Conservation (phyloP, 306 rosid species). For the Carpinus fangiana region DNA sequence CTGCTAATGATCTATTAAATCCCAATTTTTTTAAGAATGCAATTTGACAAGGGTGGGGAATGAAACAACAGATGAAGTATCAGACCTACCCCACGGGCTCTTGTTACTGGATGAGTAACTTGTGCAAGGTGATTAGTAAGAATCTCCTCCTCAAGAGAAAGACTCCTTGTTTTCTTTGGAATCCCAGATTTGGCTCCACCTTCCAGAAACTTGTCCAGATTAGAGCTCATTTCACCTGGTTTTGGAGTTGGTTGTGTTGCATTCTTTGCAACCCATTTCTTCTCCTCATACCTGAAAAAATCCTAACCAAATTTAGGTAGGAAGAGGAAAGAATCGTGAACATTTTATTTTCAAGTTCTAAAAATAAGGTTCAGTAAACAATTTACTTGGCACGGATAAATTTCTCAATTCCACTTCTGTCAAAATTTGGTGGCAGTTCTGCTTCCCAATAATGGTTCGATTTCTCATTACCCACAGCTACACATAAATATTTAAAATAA, state of each 20-base stretch:
- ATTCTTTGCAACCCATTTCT: conserved; percentile 54
- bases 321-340: conserved; percentile 20
- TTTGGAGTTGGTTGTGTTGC: conserved; percentile 34
- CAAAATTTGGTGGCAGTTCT: conserved; percentile 52
- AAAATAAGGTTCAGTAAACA: conserved; percentile 28
- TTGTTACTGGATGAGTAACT: conserved; percentile 33
- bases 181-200: conserved; percentile 25
- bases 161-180: conserved; percentile 53
- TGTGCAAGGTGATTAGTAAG: conserved; percentile 41
- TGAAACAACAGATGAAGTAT: conserved; percentile 16
- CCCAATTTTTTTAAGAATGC: not conserved
- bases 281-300: conserved; percentile 68
- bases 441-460: conserved; percentile 85
- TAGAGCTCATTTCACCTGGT: conserved; percentile 34
- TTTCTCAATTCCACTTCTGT: conserved; percentile 47
- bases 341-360: conserved; percentile 12
- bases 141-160: conserved; percentile 79
- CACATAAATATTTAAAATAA: conserved; percentile 18
- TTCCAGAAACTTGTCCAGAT: conserved; percentile 28
- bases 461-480: conserved; percentile 72
- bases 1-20: not conserved
- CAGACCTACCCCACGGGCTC: conserved; percentile 49
- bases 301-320: conserved; percentile 30
- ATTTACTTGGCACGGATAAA: conserved; percentile 75
- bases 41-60: conserved; percentile 7